These are phyloP conservation scores for Buxus sempervirens DNA, from an alignment of 164 flowering plant genomes.

Conservation along the genomic window DNA sequence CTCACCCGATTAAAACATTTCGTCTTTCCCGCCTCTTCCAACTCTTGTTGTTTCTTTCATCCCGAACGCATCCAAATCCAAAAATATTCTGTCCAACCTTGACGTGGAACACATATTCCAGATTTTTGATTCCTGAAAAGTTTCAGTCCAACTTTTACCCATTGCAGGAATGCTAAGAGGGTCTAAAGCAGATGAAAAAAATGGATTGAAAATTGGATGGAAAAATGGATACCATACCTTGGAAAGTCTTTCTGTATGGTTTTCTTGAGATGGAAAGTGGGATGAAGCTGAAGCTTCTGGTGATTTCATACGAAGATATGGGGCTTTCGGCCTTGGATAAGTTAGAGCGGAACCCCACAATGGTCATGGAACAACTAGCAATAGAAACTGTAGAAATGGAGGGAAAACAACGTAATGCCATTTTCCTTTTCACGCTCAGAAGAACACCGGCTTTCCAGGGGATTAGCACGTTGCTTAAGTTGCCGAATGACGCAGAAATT, in stretches of 20 bases:
- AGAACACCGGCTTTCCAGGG: neutral
- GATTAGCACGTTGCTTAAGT: neutral
- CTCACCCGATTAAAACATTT: too few species aligned
- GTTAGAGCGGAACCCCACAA: constrained; percentile 23
- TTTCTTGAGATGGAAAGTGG: constrained; percentile 24
- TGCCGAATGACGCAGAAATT: too few species aligned
- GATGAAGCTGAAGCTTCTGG: constrained; percentile 20
- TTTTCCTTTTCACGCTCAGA: neutral
- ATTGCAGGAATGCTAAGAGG: too few species aligned
- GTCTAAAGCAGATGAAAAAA: too few species aligned
- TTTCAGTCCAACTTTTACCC: too few species aligned
- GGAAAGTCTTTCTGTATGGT: constrained; percentile 20
- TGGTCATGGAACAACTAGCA: constrained; percentile 14
- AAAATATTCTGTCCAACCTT: too few species aligned
- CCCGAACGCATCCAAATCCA: too few species aligned
- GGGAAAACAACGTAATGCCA: constrained; percentile 6
- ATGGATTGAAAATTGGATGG: neutral
- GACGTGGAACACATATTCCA: too few species aligned
- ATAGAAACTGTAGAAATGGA: constrained; percentile 21
- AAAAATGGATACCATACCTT: constrained; percentile 22
- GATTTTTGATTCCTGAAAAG: too few species aligned
- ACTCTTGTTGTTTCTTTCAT: too few species aligned
- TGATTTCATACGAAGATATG: constrained; percentile 4
- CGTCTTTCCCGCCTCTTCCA: too few species aligned
- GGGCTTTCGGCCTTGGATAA: constrained; percentile 18